Conservation (phyloP, 768 basidiomycete species). For the Cystobasidium onofrii region DNA sequence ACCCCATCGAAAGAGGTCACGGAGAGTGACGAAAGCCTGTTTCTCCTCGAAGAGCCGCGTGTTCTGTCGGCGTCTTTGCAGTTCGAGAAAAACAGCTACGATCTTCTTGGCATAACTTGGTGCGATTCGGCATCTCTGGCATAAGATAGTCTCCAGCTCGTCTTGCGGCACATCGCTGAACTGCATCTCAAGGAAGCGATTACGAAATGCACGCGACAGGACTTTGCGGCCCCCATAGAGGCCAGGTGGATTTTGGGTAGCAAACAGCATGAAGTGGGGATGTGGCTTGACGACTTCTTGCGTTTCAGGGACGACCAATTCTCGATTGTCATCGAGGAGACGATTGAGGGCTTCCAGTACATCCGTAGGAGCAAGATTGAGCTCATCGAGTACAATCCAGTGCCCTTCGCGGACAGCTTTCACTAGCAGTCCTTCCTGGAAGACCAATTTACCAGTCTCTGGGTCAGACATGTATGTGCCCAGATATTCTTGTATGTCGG, state of each 20-base stretch:
- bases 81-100: conserved; percentile 80
- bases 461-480: conserved; percentile 94
- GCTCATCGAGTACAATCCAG: conserved; percentile 96
- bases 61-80: conserved; percentile 82
- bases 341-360: conserved; percentile 95
- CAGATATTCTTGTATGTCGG: conserved; percentile 96
- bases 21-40: conserved; percentile 89
- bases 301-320: conserved; percentile 89
- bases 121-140: conserved; percentile 80
- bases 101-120: conserved; percentile 87
- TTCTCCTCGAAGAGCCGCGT: conserved; percentile 94
- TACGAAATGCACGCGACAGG: conserved; percentile 88
- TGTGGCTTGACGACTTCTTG: conserved; percentile 89
- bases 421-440: conserved; percentile 87
- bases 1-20: conserved; percentile 96
- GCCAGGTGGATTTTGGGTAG: conserved; percentile 95
- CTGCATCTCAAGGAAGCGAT: conserved; percentile 93
- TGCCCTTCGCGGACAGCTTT: conserved; percentile 82
- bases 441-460: conserved; percentile 81
- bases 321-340: conserved; percentile 91
- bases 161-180: conserved; percentile 92
- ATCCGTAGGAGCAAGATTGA: conserved; percentile 95
- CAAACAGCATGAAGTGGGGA: conserved; percentile 93
- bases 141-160: conserved; percentile 89
- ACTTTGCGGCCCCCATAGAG: conserved; percentile 91